These are phyloP conservation scores for Pyrenophora seminiperda DNA, from an alignment of 2,329 filamentous ascomycete species.

Conservation along the genomic window DNA sequence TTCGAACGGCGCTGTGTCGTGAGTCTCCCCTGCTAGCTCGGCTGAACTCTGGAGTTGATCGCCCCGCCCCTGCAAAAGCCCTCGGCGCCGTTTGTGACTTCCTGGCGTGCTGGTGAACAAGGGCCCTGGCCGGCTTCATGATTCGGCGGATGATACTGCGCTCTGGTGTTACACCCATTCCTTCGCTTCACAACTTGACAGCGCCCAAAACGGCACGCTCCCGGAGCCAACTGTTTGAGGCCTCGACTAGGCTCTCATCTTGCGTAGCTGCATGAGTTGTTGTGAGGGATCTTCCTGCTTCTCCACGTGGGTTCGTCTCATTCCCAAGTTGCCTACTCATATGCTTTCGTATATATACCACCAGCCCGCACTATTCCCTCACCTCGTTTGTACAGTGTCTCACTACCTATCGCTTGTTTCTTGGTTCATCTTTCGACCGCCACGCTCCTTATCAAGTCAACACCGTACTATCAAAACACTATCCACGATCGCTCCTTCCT, in stretches of 20 bases:
- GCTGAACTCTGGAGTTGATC: slow-evolving; percentile 35
- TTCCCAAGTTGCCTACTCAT: slow-evolving; percentile 36
- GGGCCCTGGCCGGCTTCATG: slow-evolving; percentile 34
- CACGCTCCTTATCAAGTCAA: slow-evolving; percentile 19
- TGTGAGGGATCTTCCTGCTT: slow-evolving; percentile 42
- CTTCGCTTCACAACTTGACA: slow-evolving; percentile 48
- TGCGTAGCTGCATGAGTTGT: slow-evolving; percentile 44
- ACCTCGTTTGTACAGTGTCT: slow-evolving; percentile 17
- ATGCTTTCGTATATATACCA: slow-evolving; percentile 39
- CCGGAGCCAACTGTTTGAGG: slow-evolving; percentile 49
- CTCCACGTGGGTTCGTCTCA: slow-evolving; percentile 45
- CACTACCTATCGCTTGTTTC: slow-evolving; percentile 12
- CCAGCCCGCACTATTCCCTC: slow-evolving; percentile 28
- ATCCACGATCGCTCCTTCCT: slow-evolving; percentile 25
- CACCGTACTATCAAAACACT: slow-evolving; percentile 1
- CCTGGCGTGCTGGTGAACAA: slow-evolving; percentile 32
- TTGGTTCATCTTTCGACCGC: slow-evolving; percentile 12
- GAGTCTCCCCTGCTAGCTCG: slow-evolving; percentile 37
- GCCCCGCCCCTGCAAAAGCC: slow-evolving; percentile 24
- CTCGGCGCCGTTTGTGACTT: slow-evolving; percentile 38
- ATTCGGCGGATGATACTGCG: slow-evolving; percentile 37
- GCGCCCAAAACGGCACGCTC: slow-evolving; percentile 47
- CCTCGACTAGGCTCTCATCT: slow-evolving; percentile 43
- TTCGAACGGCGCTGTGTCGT: slow-evolving; percentile 35
- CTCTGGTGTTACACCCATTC: slow-evolving; percentile 42